These are phyloP conservation scores for Lonicera japonica DNA, from an alignment of 129 eudicot genomes.

Conservation along the genomic window DNA sequence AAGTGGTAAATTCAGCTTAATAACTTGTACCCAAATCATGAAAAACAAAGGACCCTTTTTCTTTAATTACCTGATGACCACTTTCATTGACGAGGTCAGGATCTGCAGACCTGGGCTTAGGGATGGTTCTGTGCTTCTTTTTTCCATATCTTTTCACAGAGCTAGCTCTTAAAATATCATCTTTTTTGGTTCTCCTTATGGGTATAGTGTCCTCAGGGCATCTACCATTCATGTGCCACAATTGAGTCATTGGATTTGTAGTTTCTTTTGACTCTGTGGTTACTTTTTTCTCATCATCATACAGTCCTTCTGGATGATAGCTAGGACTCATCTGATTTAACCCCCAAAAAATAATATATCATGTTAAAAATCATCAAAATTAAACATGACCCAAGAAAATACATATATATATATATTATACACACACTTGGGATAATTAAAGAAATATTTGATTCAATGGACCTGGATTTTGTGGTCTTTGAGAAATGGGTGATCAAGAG, in stretches of 20 bases:
- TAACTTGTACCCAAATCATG: constrained; percentile 1
- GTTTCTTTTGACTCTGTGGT: constrained; percentile 32
- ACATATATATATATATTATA: constrained; percentile 2
- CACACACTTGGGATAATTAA: no score
- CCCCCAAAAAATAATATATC: not conserved
- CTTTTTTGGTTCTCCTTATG: constrained; percentile 83
- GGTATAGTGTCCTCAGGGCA: constrained; percentile 80
- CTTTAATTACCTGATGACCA: constrained; percentile 78
- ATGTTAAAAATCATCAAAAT: not conserved
- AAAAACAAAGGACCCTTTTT: not conserved
- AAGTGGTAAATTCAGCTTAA: not conserved
- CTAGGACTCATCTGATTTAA: constrained; percentile 62
- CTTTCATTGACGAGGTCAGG: constrained; percentile 87
- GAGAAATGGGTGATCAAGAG: constrained; percentile 93
- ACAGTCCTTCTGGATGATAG: constrained; percentile 81
- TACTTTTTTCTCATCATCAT: constrained; percentile 65
- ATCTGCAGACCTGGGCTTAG: constrained; percentile 81
- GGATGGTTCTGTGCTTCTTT: constrained; percentile 61
- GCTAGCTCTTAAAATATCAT: constrained; percentile 88
- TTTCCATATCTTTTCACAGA: constrained; percentile 81
- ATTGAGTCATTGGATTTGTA: constrained; percentile 49
- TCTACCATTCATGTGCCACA: constrained; percentile 81
- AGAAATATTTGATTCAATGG: not conserved
- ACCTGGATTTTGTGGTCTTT: constrained; percentile 97
- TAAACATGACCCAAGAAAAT: not conserved